Evolutionary conservation across 805 yeast species (phyloP), one percentile per base, ranked within the genome.

Genomic region (Zygoascus tannicola): DNA sequence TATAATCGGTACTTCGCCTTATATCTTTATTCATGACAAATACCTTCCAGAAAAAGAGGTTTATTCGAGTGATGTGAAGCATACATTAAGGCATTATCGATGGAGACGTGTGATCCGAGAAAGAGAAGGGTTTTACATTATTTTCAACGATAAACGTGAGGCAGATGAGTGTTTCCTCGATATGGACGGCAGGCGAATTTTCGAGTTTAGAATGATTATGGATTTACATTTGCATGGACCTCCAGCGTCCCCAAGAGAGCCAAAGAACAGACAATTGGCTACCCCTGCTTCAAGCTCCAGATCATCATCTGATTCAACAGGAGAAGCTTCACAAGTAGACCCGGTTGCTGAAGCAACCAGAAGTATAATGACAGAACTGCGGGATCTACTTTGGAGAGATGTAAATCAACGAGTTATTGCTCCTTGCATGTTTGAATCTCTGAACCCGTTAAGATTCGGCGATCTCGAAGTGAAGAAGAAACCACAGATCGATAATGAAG

Each of bases 351-450:
- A 79, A 38, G 81, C 95, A 0, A 68, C 75, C 1, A 64, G 70
- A 19, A 63, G 71, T 42, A 65, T 87, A 39, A 57, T 79, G 21
- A 75, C 73, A 44, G 95, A 86, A 50, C 69, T 86, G 41, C 76
- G 75, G 47, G 65, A 67, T 8, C 77, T 79, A 38, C 59, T 86
- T 37, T 64, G 77, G 18, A 80, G 81, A 48, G 94, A 86, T 62
- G 74, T 86, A 20, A 69, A 83, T 51, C 90, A 79, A 54, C 74
- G 85, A 47, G 63, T 83, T 3, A 72, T 85, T 20, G 87, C 83
- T 0, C 85, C 92, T 0, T 68, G 71, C 1, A 74, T 86, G 15
- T 67, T 82, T 43, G 79, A 79, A 23, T 62, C 73, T 16, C 66
- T 86, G 50, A 72, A 75, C 45, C 79, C 78, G 33, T 74, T 44